Conservation (phyloP, 768 basidiomycete species). For the Termitomyces sp. region DNA sequence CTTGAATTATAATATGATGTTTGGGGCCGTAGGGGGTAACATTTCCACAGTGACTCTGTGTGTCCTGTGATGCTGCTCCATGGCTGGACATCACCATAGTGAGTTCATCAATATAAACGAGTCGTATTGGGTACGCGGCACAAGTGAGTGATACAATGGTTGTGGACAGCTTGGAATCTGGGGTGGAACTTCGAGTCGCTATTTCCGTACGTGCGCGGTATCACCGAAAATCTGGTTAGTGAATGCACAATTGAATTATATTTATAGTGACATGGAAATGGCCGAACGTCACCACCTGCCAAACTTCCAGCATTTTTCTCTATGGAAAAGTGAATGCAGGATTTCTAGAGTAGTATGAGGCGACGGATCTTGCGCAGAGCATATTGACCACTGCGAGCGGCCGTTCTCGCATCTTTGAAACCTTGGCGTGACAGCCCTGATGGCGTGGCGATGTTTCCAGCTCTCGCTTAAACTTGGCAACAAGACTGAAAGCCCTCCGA, state of each 20-base stretch:
- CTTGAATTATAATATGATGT: constrained; percentile 9
- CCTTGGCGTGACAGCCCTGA: constrained; percentile 8
- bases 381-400: not conserved
- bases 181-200: constrained; percentile 15
- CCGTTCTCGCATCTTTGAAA: constrained; percentile 7
- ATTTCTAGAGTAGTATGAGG: constrained; percentile 11
- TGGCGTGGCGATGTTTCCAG: constrained; percentile 8
- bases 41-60: constrained; percentile 4
- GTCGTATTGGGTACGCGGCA: constrained; percentile 13
- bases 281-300: constrained; percentile 7
- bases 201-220: not conserved
- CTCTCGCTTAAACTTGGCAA: constrained; percentile 12
- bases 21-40: constrained; percentile 2
- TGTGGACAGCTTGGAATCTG: constrained; percentile 12
- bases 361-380: not conserved
- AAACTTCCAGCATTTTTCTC: constrained; percentile 1
- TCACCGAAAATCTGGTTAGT: not conserved
- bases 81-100: constrained; percentile 12
- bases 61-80: not conserved
- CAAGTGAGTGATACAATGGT: constrained; percentile 11
- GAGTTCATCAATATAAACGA: constrained; percentile 11
- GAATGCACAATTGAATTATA: too few species aligned
- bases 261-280: constrained; percentile 11
- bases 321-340: constrained; percentile 12
- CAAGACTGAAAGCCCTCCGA: constrained; percentile 1